Base-by-base conservation (phyloP, 108 stramenopile species). In the Mediolabrus comicus region DNA sequence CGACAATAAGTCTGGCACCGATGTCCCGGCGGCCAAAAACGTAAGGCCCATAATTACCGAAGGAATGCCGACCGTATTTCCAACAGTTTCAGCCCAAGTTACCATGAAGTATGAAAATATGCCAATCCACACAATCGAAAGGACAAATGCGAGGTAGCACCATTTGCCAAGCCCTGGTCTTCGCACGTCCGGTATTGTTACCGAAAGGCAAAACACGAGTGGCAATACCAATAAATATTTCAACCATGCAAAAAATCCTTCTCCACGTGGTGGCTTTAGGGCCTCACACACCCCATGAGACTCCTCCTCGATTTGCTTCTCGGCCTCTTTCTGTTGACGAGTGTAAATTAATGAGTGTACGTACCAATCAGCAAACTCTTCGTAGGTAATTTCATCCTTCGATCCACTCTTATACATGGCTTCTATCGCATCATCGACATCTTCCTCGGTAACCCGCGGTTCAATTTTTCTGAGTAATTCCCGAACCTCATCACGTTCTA, bases 71-170 rank as follows among this genome's bases (percentile, higher is more conserved):
- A 90, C 68, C 16, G 92, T 95, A 35, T 82, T 78, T 27, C 95
- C 96, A 14, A 97, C 75, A 36, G 82, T 75, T 53, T 91, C 91
- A 1, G 95, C 83, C 88, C 89, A 89, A 43, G 35, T 56, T 17
- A 95, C 96, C 96, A 97, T 95, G 75, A 86, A 71, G 63, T 85
- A 94, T 12, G 89, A 81, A 75, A 85, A 94, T 1, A 79, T 63
- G 19, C 88, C 89, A 58, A 97, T 95, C 96, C 96, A 97, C 27
- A 53, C 74, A 55, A 95, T 88, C 14, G 87, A 90, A 24, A 88
- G 67, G 34, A 88, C 17, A 72, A 92, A 94, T 31, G 94, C 79
- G n/a, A 90, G 9, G 62, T 90, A 86, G 66, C 89, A 96, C 73
- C 83, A 92, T 33, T 86, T 81, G 49, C 87, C 87, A 16, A 43